Base-by-base conservation (phyloP, 371 early-diverging fungal species). In the Encephalitozoon romaleae region DNA sequence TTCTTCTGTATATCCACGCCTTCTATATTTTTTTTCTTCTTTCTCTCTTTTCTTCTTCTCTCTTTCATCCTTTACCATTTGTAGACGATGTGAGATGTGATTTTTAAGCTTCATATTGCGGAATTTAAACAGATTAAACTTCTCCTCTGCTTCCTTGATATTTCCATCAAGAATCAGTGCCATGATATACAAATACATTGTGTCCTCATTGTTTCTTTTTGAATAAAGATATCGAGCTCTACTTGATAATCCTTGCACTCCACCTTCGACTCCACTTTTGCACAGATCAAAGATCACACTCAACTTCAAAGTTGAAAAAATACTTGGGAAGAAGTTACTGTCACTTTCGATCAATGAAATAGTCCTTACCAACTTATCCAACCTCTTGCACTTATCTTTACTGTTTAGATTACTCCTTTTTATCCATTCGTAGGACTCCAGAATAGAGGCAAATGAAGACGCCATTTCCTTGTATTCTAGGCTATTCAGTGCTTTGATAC, bases 41-140 rank as follows among this genome's bases (percentile, higher is more conserved):
- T 47, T 52, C 18, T 63, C 67, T 54, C 45, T n/a, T 68, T 43
- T 41, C 30, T 71, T 38, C 41, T 74, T 45, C 59, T 74, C 67
- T 23, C 47, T 53, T 70, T 74, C 52, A n/a, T 47, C 70, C 23
- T 72, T 45, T 67, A 45, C 72, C 12, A 72, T 65, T 25, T 68
- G 43, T 41, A 47, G 66, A 11, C 70, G 66, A 26, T 71, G n/a
- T 9, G 12, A 39, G 34, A 51, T 78, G 49, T 47, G 49, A 9
- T 21, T 34, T 34, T 3, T 23, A 11, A 70, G 28, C 42, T 47
- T 43, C 2, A 5, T 53, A 41, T 59, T 52, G 6, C 18, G 43
- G 38, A 66, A 59, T 5, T n/a, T 30, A 52, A 55, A 15, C 8
- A 23, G 8, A 1, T 52, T n/a, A 23, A 68, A 51, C 39, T 42